Conservation (phyloP, 495 filamentous ascomycete species). For the Hamigera avellanea region DNA sequence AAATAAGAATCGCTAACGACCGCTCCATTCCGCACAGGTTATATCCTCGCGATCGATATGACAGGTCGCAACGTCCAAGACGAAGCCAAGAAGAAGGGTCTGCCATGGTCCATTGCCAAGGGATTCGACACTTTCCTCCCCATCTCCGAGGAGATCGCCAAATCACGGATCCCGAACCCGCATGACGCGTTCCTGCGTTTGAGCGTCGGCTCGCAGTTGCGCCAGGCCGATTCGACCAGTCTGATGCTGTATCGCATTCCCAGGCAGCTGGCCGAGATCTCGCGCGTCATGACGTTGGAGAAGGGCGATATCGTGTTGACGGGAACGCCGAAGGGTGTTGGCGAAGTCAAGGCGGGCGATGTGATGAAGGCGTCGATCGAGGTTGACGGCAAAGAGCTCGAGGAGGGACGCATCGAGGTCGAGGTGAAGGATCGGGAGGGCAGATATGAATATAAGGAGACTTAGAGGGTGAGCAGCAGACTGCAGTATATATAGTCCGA, state of each 20-base stretch:
- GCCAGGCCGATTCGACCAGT: conserved; percentile 74
- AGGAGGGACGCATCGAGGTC: conserved; percentile 80
- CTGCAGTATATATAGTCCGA: neutral
- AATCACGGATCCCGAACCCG: conserved; percentile 69
- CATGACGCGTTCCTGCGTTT: conserved; percentile 79
- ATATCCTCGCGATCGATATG: conserved; percentile 85
- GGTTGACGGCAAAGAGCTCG: conserved; percentile 71
- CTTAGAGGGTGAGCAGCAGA: conserved; percentile 10
- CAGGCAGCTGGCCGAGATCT: conserved; percentile 78
- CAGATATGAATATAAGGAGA: conserved; percentile 35
- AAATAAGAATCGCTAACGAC: no score
- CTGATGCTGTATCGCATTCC: conserved; percentile 91
- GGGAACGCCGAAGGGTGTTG: conserved; percentile 94
- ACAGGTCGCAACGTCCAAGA: conserved; percentile 88
- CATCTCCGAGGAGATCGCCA: conserved; percentile 64
- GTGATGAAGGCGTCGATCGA: conserved; percentile 77
- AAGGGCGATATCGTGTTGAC: conserved; percentile 87
- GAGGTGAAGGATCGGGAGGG: conserved; percentile 58
- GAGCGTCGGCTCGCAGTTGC: conserved; percentile 58
- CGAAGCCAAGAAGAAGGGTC: conserved; percentile 88
- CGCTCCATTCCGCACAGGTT: no score
- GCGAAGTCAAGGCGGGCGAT: conserved; percentile 74
- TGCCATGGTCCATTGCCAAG: conserved; percentile 94
- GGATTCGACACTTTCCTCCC: conserved; percentile 97
- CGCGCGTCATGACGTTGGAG: conserved; percentile 86